Conservation (phyloP, 345 rosid species). For the Trapa incisa region DNA sequence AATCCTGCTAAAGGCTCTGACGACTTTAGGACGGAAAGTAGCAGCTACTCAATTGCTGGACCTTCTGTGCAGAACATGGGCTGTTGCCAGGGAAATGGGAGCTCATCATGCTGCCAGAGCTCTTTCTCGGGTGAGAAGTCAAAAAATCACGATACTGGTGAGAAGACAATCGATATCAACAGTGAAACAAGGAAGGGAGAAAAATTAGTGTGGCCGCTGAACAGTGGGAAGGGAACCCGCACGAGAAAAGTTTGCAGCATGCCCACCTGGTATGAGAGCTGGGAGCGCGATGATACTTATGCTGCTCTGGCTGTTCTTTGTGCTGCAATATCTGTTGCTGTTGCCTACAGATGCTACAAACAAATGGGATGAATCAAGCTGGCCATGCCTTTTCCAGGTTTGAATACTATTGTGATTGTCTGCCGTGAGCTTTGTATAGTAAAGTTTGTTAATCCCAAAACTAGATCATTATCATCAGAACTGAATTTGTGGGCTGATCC, state of each 20-base stretch:
- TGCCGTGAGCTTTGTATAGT: background rate
- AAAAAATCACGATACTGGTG: conserved; percentile 13
- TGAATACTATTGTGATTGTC: background rate
- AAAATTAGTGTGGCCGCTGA: conserved; percentile 20
- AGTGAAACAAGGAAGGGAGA: conserved; percentile 35
- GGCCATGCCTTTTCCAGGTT: no score
- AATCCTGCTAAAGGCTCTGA: conserved; percentile 14
- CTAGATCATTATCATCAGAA: background rate
- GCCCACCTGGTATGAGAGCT: conserved; percentile 67
- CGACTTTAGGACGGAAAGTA: conserved; percentile 12
- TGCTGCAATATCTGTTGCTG: conserved; percentile 66
- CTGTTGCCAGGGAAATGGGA: conserved; percentile 57
- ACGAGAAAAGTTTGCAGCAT: conserved; percentile 29
- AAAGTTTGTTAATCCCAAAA: background rate
- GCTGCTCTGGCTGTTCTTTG: conserved; percentile 68
- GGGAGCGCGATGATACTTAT: conserved; percentile 83
- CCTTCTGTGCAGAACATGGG: conserved; percentile 30
- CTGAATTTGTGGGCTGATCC: background rate
- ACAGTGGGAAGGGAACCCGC: conserved; percentile 27
- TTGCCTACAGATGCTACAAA: conserved; percentile 64
- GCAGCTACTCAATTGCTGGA: conserved; percentile 10
- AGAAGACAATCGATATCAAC: conserved; percentile 15
- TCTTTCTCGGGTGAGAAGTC: conserved; percentile 14
- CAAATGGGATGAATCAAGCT: conserved; percentile 15
- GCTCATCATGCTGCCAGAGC: conserved; percentile 39